Evolutionary conservation across 768 basidiomycete species (phyloP).

Genomic region (Kondoa malvinella): DNA sequence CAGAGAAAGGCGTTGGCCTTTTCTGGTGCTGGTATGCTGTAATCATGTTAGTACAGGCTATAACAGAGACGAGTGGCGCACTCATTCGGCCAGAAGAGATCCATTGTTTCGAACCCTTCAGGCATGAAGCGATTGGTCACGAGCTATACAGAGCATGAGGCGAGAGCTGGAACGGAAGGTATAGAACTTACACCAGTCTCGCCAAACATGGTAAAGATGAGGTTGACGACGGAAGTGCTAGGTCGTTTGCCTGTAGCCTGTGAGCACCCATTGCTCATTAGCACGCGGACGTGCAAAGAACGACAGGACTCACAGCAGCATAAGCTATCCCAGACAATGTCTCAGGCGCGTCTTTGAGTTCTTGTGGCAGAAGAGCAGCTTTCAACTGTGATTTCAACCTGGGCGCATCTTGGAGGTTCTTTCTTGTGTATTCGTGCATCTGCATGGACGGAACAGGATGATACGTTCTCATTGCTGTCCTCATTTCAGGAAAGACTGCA

Average conservation of each 20-base stretch:
- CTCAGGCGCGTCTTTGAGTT: slow-evolving; percentile 41
- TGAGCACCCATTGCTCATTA: slow-evolving; percentile 12
- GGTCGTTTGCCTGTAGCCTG: slow-evolving; percentile 45
- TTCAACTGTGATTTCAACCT: slow-evolving; percentile 61
- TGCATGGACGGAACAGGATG: slow-evolving; percentile 60
- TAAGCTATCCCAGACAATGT: slow-evolving; percentile 45
- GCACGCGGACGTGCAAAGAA: neutral
- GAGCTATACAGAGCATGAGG: slow-evolving; percentile 15
- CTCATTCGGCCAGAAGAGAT: slow-evolving; percentile 63
- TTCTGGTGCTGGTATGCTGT: slow-evolving; percentile 44
- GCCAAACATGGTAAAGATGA: slow-evolving; percentile 54
- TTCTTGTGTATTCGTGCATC: slow-evolving; percentile 38
- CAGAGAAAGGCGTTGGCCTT: slow-evolving; percentile 67
- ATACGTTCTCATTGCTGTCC: slow-evolving; percentile 56
- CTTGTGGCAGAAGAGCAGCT: slow-evolving; percentile 41
- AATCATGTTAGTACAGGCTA: neutral
- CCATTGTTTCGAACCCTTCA: slow-evolving; percentile 45
- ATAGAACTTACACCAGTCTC: slow-evolving; percentile 46
- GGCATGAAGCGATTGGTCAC: slow-evolving; percentile 52
- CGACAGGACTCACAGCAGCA: slow-evolving; percentile 37
- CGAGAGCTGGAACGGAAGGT: slow-evolving; percentile 18
- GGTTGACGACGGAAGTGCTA: slow-evolving; percentile 56
- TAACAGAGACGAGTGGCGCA: slow-evolving; percentile 6
- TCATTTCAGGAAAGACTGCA: slow-evolving; percentile 63
- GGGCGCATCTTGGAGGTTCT: slow-evolving; percentile 60